These are phyloP conservation scores for Hypomontagnella submonticulosa DNA, from an alignment of 495 filamentous ascomycete species.

Conservation along the genomic window DNA sequence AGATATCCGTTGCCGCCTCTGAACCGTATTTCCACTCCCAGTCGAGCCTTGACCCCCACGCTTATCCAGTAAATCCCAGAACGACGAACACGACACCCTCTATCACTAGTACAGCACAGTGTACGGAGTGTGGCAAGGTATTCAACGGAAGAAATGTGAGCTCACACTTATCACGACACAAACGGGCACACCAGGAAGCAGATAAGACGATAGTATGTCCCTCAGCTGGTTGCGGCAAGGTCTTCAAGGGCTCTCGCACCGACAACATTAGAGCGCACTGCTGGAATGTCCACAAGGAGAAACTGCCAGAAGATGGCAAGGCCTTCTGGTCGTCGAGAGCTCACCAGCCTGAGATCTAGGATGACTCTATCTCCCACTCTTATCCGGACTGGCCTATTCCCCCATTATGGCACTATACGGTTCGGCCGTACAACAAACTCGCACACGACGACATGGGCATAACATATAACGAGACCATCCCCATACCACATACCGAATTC, in stretches of 20 bases:
- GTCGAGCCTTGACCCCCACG: background rate
- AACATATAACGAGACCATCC: no score
- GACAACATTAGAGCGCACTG: constrained; percentile 35
- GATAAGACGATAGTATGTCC: constrained; percentile 4
- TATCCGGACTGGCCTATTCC: no score
- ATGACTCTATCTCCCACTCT: no score
- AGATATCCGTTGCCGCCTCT: background rate
- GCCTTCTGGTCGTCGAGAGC: constrained; percentile 23
- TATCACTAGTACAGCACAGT: background rate
- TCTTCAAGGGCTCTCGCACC: constrained; percentile 21
- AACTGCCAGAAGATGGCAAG: constrained; percentile 18
- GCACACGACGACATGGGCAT: no score
- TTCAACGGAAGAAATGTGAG: constrained; percentile 17
- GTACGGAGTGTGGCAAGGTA: constrained; percentile 15
- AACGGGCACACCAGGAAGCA: constrained; percentile 4
- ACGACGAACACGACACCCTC: constrained; percentile 15
- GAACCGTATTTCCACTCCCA: constrained; percentile 3
- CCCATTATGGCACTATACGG: no score
- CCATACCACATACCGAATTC: no score
- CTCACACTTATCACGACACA: constrained; percentile 37
- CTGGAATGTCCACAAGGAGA: constrained; percentile 12
- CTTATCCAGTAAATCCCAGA: constrained; percentile 7
- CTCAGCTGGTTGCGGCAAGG: constrained; percentile 10
- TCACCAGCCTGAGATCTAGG: no score
- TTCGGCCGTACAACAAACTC: no score